Evolutionary conservation across 148 eudicot species (phyloP), one percentile per base, ranked within the genome.

Genomic region (Vaccinium darrowii): DNA sequence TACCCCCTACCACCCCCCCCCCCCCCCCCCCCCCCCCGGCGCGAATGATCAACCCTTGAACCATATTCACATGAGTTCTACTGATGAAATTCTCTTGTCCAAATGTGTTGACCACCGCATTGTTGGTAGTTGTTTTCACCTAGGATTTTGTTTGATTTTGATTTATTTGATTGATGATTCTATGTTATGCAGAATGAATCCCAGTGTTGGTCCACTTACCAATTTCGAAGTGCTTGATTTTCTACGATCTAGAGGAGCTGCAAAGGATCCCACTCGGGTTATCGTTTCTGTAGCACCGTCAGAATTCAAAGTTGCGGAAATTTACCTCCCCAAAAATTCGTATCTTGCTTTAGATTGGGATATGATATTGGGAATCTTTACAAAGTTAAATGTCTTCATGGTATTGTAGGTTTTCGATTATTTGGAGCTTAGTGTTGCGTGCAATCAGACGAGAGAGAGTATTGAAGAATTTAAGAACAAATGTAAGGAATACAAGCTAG

Each of bases 351-450:
- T 54, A 18, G 56, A 5, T 36, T 85, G 65, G 27, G 65, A 52
- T 78, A 54, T 12, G 39, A 15, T 77, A 47, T 1, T 80, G 52
- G 18, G 7, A 9, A 72, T 43, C 30, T 47, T 74, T 21, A 47
- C 18, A 25, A 36, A 18, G 52, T 54, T 77, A 75, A 83, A 57
- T 73, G 25, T 52, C 4, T 80, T 81, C 81, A 21, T 76, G 86
- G 43, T 83, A 23, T 75, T 85, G 39, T 83, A 95, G 98, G 98
- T 94, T 84, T 96, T 82, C 90, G 94, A 96, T 90, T 93, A 96
- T 87, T 87, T 96, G 86, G 92, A 90, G 87, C 87, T 86, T 76
- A 93, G 87, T 82, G 89, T 89, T 82, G 94, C 97, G 63, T 86
- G 88, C 84, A 83, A 84, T 87, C 98, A 94, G 84, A 92, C 94